Percentiles rank a stretch among this genome's conserved stretches.
These are phyloP conservation scores for Tetramitus jugosus DNA, from an alignment of 208 protist species.

Conservation along the genomic window DNA sequence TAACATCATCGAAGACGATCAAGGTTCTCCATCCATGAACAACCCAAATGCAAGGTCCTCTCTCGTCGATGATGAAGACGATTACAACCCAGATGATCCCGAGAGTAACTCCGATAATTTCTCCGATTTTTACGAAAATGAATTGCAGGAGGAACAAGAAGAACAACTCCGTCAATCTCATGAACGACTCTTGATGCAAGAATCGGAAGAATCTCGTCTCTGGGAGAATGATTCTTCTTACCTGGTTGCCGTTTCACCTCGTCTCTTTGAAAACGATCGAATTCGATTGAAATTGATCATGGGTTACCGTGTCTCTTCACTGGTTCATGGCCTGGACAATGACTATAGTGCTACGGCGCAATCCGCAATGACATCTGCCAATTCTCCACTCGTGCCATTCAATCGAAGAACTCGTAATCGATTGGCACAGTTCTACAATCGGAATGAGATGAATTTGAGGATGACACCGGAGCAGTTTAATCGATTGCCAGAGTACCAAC, in stretches of 20 bases:
- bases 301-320: slow-evolving; percentile 13
- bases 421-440: background rate
- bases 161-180: too few relatives aligned
- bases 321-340: slow-evolving; percentile 1
- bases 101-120: too few relatives aligned
- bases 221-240: slow-evolving; percentile 29
- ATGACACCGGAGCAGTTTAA: slow-evolving; percentile 23
- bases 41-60: too few relatives aligned
- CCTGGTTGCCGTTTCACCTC: slow-evolving; percentile 12
- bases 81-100: too few relatives aligned
- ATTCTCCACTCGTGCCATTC: background rate
- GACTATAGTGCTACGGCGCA: background rate
- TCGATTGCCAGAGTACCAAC: slow-evolving; percentile 24
- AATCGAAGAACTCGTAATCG: background rate
- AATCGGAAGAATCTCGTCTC: slow-evolving; percentile 10
- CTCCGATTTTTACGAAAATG: too few relatives aligned
- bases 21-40: too few relatives aligned
- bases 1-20: too few relatives aligned
- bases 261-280: slow-evolving; percentile 20
- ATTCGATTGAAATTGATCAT: slow-evolving; percentile 18
- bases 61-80: too few relatives aligned
- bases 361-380: background rate
- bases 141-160: too few relatives aligned
- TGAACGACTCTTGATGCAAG: too few relatives aligned
- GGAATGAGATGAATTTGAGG: background rate